phyloP scores from a whole-genome alignment of 495 filamentous ascomycete species.

The Penicillium steckii region DNA sequence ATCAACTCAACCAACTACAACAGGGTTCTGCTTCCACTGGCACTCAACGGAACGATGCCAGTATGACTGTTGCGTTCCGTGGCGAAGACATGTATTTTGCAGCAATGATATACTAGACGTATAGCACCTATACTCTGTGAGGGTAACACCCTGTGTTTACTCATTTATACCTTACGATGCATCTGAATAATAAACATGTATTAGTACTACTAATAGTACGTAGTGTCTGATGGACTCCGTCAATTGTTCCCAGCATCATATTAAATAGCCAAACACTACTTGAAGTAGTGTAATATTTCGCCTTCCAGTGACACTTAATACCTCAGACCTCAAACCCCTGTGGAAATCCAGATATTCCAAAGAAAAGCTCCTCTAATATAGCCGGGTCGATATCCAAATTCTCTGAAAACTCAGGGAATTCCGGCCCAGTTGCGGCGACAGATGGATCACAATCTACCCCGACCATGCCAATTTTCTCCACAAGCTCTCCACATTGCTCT shows the following conservation, averaged over 20 bases:
- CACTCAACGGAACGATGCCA: background rate
- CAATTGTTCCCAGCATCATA: background rate
- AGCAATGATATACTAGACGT: conserved; percentile 27
- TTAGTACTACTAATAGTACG: too few relatives aligned
- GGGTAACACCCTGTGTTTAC: too few relatives aligned
- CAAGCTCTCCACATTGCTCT: conserved; percentile 10
- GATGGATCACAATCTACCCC: background rate
- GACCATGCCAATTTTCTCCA: conserved; percentile 4
- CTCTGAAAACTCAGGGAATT: background rate
- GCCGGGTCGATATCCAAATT: background rate
- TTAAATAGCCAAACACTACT: background rate
- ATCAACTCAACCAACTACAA: conserved; percentile 8
- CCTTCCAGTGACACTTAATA: too few relatives aligned
- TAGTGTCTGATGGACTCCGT: too few relatives aligned
- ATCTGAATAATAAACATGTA: background rate
- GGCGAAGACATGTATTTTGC: conserved; percentile 29
- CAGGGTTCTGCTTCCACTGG: background rate
- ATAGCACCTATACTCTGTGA: background rate
- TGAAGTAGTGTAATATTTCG: too few relatives aligned
- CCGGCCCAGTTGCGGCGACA: background rate
- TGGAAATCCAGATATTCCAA: background rate
- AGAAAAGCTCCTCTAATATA: background rate
- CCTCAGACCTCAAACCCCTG: background rate
- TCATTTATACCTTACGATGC: background rate
- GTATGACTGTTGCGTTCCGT: conserved; percentile 15